A percentile compares a stretch with the other conserved stretches of the same genome.
phyloP scores from a whole-genome alignment of 164 flowering plant genomes.

The Macadamia tetraphylla region DNA sequence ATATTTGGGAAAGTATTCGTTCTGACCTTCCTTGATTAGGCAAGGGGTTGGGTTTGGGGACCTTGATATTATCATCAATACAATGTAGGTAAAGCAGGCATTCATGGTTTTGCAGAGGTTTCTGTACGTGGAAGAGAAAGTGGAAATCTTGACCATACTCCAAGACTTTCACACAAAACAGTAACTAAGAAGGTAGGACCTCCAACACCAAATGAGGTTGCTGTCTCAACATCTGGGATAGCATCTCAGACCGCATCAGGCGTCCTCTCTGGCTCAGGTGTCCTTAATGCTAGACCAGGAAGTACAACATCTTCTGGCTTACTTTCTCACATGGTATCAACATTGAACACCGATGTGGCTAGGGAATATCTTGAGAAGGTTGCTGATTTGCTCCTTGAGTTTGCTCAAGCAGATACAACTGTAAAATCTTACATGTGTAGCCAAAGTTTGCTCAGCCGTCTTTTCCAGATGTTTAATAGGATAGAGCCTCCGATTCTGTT shows the following conservation, averaged over 20 bases:
- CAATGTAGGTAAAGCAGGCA: not conserved
- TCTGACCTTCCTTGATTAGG: too few relatives aligned
- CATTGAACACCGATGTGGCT: slow-evolving; percentile 88
- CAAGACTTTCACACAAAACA: slow-evolving; percentile 57
- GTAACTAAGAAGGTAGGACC: slow-evolving; percentile 48
- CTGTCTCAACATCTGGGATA: slow-evolving; percentile 68
- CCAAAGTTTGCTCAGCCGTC: slow-evolving; percentile 90
- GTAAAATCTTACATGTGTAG: slow-evolving; percentile 93
- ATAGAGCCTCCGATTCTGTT: slow-evolving; percentile 84
- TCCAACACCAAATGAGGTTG: slow-evolving; percentile 49
- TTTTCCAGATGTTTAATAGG: slow-evolving; percentile 92
- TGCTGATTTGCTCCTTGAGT: slow-evolving; percentile 89
- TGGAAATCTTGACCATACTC: slow-evolving; percentile 51
- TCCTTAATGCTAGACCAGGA: slow-evolving; percentile 93
- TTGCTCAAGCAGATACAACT: slow-evolving; percentile 82
- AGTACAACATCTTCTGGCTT: slow-evolving; percentile 95
- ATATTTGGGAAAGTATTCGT: too few relatives aligned
- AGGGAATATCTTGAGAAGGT: slow-evolving; percentile 92
- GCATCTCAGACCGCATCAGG: slow-evolving; percentile 91
- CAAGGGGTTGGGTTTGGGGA: too few relatives aligned
- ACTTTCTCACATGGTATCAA: slow-evolving; percentile 84
- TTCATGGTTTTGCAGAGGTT: slow-evolving; percentile 54
- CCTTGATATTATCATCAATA: too few relatives aligned
- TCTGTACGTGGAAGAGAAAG: slow-evolving; percentile 82
- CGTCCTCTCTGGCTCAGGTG: slow-evolving; percentile 95